A percentile compares a stretch with the other conserved stretches of the same genome.
Conservation (phyloP, 176 grass and related monocot species). For the Miscanthus lutarioriparius region DNA sequence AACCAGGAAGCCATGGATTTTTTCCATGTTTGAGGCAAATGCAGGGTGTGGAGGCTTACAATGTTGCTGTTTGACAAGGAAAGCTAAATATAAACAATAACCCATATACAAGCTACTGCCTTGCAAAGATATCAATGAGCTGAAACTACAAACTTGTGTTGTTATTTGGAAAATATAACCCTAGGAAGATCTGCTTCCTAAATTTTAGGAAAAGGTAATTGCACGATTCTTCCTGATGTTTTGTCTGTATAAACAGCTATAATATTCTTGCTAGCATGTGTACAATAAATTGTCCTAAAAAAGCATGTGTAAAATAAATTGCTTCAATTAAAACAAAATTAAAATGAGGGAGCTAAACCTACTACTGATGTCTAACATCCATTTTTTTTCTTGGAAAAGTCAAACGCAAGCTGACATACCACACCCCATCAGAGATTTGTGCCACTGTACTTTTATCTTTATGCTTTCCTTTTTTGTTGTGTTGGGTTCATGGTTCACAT, state of each 20-base stretch:
- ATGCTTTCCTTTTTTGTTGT: background rate
- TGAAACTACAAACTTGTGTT: conserved; percentile 9
- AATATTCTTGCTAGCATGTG: background rate
- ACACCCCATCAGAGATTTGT: background rate
- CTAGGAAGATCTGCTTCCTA: background rate
- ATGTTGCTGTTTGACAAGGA: background rate
- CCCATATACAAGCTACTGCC: background rate
- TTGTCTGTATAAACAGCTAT: background rate
- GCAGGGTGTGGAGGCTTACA: background rate
- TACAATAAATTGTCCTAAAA: background rate
- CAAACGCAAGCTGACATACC: background rate
- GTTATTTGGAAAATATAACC: background rate
- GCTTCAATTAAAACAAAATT: background rate
- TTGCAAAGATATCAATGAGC: background rate
- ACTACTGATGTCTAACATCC: background rate
- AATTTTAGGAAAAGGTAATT: background rate
- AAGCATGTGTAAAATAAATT: background rate
- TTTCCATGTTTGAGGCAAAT: background rate
- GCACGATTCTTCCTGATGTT: background rate
- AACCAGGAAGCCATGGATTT: background rate
- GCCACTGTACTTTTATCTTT: background rate
- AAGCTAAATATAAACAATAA: background rate
- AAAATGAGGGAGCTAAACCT: background rate
- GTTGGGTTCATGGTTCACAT: conserved; percentile 6
- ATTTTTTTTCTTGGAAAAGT: background rate